A percentile compares a stretch with the other conserved stretches of the same genome.
phyloP scores from a whole-genome alignment of 768 basidiomycete species.

The Pisolithus tinctorius region DNA sequence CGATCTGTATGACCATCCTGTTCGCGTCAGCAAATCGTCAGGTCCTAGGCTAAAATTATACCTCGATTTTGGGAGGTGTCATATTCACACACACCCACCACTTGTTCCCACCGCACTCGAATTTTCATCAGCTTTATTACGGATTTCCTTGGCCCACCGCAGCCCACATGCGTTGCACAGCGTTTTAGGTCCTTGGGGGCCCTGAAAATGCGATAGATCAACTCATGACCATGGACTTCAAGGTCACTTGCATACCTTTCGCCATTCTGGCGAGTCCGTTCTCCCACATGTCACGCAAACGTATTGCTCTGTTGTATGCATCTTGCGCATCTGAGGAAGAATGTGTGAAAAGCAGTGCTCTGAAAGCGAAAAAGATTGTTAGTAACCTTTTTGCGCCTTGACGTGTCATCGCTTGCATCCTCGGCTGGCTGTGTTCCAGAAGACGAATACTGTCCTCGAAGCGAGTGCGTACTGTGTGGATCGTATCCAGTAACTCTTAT shows the following conservation, averaged over 20 bases:
- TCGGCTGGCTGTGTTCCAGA: slow-evolving; percentile 24
- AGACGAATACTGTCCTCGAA: slow-evolving; percentile 10
- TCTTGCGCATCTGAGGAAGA: slow-evolving; percentile 28
- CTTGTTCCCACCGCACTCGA: slow-evolving; percentile 18
- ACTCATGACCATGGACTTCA: slow-evolving; percentile 6
- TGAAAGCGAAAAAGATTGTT: background rate
- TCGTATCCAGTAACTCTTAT: slow-evolving; percentile 14
- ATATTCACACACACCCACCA: slow-evolving; percentile 11
- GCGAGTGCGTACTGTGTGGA: slow-evolving; percentile 10
- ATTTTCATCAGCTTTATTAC: slow-evolving; percentile 34
- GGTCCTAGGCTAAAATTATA: background rate
- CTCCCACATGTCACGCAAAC: slow-evolving; percentile 91
- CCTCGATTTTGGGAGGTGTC: slow-evolving; percentile 2
- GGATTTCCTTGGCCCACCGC: slow-evolving; percentile 80
- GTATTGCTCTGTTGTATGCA: slow-evolving; percentile 54
- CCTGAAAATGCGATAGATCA: slow-evolving; percentile 37
- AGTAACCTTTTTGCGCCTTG: slow-evolving; percentile 58
- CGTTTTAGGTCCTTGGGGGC: slow-evolving; percentile 94
- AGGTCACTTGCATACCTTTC: slow-evolving; percentile 50
- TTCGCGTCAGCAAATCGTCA: slow-evolving; percentile 5
- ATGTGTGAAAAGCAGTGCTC: slow-evolving; percentile 1
- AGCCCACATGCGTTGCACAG: slow-evolving; percentile 95
- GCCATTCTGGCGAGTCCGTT: slow-evolving; percentile 97
- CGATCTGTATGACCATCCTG: background rate
- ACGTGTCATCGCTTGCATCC: slow-evolving; percentile 43